Conservation (phyloP, 2,329 filamentous ascomycete genomes). For the Emydomyces testavorans region DNA sequence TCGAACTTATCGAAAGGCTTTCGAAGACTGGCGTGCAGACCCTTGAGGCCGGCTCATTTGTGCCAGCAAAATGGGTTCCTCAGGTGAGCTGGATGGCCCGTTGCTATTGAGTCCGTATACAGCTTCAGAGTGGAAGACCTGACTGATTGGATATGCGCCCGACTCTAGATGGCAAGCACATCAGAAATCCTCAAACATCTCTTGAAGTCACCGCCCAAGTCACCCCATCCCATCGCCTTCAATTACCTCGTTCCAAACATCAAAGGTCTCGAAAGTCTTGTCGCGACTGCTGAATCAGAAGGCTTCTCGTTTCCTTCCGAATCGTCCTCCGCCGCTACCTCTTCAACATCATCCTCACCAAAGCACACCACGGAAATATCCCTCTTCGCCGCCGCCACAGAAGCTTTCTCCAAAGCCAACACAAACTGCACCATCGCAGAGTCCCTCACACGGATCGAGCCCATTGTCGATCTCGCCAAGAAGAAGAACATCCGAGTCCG, state of each 20-base stretch:
- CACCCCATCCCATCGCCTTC: constrained; percentile 46
- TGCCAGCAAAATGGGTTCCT: constrained; percentile 45
- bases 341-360: constrained; percentile 21
- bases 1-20: constrained; percentile 39
- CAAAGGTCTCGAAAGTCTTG: constrained; percentile 49
- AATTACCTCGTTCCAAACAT: constrained; percentile 56
- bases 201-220: constrained; percentile 40
- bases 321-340: constrained; percentile 18
- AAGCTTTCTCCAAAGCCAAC: constrained; percentile 53
- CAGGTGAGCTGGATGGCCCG: constrained; percentile 32
- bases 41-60: constrained; percentile 44
- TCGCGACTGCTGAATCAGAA: constrained; percentile 41
- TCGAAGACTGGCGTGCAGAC: constrained; percentile 39
- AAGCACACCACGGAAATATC: constrained; percentile 45
- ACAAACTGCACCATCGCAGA: constrained; percentile 55
- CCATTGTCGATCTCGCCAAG: constrained; percentile 47
- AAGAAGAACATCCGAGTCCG: constrained; percentile 47
- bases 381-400: constrained; percentile 54
- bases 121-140: too few species aligned
- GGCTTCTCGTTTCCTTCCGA: constrained; percentile 22
- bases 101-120: too few species aligned
- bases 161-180: constrained; percentile 52
- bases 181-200: constrained; percentile 48
- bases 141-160: not conserved
- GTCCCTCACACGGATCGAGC: constrained; percentile 47